Evolutionary conservation across 2,329 filamentous ascomycete genomes (phyloP).

Genomic region (Dactylellina cionopaga): DNA sequence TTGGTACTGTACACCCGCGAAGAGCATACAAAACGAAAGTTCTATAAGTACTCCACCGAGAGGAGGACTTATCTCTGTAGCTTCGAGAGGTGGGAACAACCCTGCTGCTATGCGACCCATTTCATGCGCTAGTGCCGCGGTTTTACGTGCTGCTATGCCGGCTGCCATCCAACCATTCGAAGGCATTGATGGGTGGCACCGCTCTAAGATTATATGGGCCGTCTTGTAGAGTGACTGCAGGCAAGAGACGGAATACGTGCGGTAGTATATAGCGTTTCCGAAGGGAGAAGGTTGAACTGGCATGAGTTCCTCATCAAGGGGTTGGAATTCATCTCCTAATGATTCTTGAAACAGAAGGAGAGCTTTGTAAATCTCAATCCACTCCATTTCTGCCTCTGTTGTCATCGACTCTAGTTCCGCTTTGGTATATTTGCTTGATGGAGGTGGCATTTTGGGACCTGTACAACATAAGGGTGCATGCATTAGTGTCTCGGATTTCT

Average conservation of each 20-base stretch:
- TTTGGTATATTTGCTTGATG: slow-evolving; percentile 64
- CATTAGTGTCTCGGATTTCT: slow-evolving; percentile 2
- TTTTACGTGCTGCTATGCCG: slow-evolving; percentile 77
- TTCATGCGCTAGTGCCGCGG: slow-evolving; percentile 74
- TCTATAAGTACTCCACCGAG: slow-evolving; percentile 86
- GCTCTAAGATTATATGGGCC: slow-evolving; percentile 81
- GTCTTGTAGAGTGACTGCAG: slow-evolving; percentile 90
- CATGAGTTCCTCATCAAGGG: slow-evolving; percentile 74
- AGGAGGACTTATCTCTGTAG: slow-evolving; percentile 75
- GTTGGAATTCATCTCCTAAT: slow-evolving; percentile 79
- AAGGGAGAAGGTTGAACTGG: slow-evolving; percentile 76
- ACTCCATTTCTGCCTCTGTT: slow-evolving; percentile 77
- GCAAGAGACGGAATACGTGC: slow-evolving; percentile 85
- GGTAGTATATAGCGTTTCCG: slow-evolving; percentile 78
- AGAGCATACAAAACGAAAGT: slow-evolving; percentile 82
- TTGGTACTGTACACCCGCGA: slow-evolving; percentile 82
- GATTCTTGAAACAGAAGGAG: slow-evolving; percentile 74
- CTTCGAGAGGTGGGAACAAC: slow-evolving; percentile 67
- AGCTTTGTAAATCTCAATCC: slow-evolving; percentile 77
- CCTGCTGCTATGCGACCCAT: slow-evolving; percentile 85
- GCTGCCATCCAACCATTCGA: slow-evolving; percentile 89
- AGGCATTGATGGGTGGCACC: slow-evolving; percentile 88
- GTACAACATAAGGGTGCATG: background rate
- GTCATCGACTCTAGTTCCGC: slow-evolving; percentile 71
- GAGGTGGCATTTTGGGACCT: slow-evolving; percentile 40